A percentile compares a stretch with the other conserved stretches of the same genome.
These are phyloP conservation scores for carrot (Daucus carota) DNA, from an alignment of 129 eudicot genomes.

Conservation along the genomic window DNA sequence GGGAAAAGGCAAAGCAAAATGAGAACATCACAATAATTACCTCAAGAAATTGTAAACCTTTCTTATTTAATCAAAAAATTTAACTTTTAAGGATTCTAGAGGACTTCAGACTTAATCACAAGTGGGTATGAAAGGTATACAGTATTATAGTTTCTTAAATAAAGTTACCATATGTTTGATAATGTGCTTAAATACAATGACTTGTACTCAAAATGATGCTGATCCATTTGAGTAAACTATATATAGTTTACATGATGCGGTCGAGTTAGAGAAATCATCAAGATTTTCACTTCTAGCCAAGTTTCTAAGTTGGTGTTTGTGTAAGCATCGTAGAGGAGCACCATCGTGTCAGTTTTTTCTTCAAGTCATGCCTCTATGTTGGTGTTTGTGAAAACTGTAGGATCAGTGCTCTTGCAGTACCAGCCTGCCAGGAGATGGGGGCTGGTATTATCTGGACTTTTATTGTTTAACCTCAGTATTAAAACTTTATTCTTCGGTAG, in stretches of 20 bases:
- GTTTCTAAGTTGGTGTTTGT: background rate
- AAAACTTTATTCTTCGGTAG: no score
- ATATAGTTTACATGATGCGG: background rate
- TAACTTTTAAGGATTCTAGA: background rate
- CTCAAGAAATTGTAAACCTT: background rate
- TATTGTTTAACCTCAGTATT: no score
- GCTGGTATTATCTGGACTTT: no score
- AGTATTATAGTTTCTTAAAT: background rate
- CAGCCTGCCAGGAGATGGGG: no score
- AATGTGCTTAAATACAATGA: background rate
- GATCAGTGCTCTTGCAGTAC: no score
- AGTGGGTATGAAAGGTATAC: background rate
- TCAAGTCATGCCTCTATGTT: no score
- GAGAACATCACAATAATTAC: conserved; percentile 5
- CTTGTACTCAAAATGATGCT: background rate
- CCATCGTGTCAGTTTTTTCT: no score
- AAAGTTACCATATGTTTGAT: background rate
- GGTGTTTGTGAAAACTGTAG: no score
- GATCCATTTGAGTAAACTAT: background rate
- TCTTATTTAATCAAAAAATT: background rate
- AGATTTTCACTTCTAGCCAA: background rate
- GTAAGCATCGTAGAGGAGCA: background rate
- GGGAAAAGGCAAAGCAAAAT: conserved; percentile 84
- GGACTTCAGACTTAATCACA: background rate
- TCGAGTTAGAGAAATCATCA: background rate